Evolutionary conservation across 495 filamentous ascomycete species (phyloP).

Genomic region (Lasiosphaeris hirsuta): DNA sequence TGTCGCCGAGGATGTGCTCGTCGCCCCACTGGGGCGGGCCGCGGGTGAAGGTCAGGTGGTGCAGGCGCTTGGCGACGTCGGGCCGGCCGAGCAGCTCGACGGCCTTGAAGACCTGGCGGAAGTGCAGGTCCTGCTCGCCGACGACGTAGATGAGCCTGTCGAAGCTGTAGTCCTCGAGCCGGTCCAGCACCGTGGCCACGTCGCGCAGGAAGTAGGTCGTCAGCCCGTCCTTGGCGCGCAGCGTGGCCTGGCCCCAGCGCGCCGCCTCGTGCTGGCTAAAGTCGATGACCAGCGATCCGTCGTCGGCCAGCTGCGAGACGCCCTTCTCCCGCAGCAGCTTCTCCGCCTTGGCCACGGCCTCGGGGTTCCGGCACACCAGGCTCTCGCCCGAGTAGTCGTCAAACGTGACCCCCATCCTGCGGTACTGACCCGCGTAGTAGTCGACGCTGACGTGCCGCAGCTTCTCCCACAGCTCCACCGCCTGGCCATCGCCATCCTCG

Average conservation of each 20-base stretch:
- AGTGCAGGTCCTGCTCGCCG: conserved; percentile 67
- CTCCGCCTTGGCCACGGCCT: conserved; percentile 49
- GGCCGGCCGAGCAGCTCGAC: conserved; percentile 53
- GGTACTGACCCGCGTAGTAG: conserved; percentile 62
- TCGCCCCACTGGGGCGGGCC: conserved; percentile 3
- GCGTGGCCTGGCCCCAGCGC: conserved; percentile 65
- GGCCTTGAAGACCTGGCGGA: conserved; percentile 69
- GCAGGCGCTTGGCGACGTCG: background rate
- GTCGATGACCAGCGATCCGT: conserved; percentile 65
- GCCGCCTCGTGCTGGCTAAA: conserved; percentile 61
- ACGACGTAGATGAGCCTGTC: conserved; percentile 79
- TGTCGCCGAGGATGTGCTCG: background rate
- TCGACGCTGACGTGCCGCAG: conserved; percentile 65
- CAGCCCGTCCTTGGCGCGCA: conserved; percentile 66
- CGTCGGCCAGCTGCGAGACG: conserved; percentile 56
- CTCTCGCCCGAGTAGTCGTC: conserved; percentile 63
- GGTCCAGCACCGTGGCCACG: conserved; percentile 63
- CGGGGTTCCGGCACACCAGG: conserved; percentile 1
- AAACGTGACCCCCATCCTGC: conserved; percentile 64
- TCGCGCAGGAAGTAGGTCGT: conserved; percentile 70
- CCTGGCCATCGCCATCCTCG: conserved; percentile 60
- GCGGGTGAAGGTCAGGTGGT: conserved; percentile 6
- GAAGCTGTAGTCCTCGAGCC: conserved; percentile 60
- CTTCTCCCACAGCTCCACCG: conserved; percentile 59
- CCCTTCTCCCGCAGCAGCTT: conserved; percentile 56